Evolutionary conservation across 768 basidiomycete species (phyloP), one percentile per base, ranked within the genome.

Genomic region (Trametes punicea): DNA sequence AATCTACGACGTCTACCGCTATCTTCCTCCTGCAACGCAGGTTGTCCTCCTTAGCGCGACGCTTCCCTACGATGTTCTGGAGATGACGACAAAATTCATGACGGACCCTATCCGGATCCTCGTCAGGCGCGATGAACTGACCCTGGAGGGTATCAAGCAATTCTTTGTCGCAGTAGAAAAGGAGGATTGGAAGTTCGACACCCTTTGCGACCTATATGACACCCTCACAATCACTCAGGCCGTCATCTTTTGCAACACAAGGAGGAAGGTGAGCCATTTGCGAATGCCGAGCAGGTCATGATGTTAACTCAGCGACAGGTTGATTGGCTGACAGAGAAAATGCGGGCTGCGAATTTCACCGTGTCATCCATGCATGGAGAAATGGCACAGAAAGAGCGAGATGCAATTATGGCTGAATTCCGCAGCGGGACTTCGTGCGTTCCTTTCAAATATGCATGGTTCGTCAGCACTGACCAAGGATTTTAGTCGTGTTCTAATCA

Each of bases 61-160:
- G 25, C 80, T 98, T 59, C 96, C 96, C 9, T 89, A 93, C 70
- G 96, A 99, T 67, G 95, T 99, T 38, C 73, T 98, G 70, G 96
- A 98, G 76, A 97, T 98, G 90, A 98, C 96, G 18, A 97, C 93
- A 33, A 98, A 98, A 75, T 98, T 98, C 79, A 98, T 98, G 95
- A 93, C 91, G 50, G 94, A 98, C 72, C 96, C 96, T 30, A 93
- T 98, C 69, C 90, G 93, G 42, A 97, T 99, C 65, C 87, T 98
- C 64, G 95, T 98, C 73, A 97, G 98, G 80, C 93, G 94, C 88
- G 95, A 98, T 68, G 96, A 99, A 74, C 81, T 98, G 80, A 97
- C 96, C 48, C 80, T 98, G 54, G 96, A 99, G 67, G 90, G 90
- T 8, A 94, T 95, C 75, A 94, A 94, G 66, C 93, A 96, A 70